Percentiles rank a stretch among this genome's conserved stretches.
Conservation (phyloP, 139 green algal genomes). For the Desmodesmus armatus region DNA sequence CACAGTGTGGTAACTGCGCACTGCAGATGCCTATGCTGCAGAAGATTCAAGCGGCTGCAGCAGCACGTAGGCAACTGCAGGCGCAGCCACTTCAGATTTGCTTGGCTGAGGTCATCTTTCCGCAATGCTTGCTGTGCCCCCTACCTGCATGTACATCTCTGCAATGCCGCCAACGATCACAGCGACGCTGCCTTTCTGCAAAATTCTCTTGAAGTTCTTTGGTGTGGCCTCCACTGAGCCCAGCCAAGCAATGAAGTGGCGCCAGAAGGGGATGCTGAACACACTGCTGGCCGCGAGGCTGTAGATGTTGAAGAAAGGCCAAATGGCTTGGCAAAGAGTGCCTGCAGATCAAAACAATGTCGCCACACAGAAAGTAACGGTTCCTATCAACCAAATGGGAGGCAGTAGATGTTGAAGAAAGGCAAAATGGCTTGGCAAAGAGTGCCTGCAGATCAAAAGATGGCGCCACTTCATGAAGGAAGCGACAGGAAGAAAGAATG, state of each 20-base stretch:
- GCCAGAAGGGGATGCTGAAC: slow-evolving; percentile 57
- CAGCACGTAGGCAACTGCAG: not conserved
- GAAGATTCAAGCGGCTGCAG: not conserved
- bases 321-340: slow-evolving; percentile 54
- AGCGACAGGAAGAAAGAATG: too few species aligned
- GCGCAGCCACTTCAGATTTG: not conserved
- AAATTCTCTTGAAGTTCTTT: slow-evolving; percentile 45
- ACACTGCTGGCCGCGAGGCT: slow-evolving; percentile 54
- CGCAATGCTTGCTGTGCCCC: too few species aligned
- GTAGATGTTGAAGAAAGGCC: slow-evolving; percentile 63
- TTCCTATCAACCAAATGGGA: slow-evolving; percentile 31
- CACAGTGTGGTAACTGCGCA: not conserved
- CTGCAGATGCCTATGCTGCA: not conserved
- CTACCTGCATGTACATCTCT: slow-evolving; percentile 50
- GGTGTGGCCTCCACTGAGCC: slow-evolving; percentile 44
- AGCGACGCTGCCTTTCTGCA: slow-evolving; percentile 46
- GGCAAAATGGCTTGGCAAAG: slow-evolving; percentile 57
- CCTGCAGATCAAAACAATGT: not conserved
- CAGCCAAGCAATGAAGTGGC: slow-evolving; percentile 63
- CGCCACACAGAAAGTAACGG: not conserved
- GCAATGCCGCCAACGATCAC: slow-evolving; percentile 64
- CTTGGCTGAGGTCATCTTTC: not conserved
- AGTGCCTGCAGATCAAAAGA: slow-evolving; percentile 6
- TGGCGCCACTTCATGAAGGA: not conserved
- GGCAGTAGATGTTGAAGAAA: slow-evolving; percentile 59